Conservation (phyloP, 495 filamentous ascomycete species). For the Tuber umbilicatum region DNA sequence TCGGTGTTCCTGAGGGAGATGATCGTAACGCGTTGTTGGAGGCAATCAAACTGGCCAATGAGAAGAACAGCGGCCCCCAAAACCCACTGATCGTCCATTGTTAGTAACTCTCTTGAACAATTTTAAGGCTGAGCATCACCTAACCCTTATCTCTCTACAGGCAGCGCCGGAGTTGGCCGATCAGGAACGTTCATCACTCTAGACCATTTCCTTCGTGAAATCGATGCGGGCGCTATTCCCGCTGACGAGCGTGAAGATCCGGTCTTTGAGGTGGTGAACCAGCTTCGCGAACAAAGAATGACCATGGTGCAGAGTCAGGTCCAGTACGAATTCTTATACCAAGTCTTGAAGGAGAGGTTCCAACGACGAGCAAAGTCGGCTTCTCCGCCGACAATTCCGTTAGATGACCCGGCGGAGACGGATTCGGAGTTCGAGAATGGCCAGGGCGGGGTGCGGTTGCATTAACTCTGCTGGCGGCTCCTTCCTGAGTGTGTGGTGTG, state of each 20-base stretch:
- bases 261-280: conserved; percentile 67
- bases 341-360: conserved; percentile 67
- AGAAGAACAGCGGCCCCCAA: conserved; percentile 54
- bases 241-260: conserved; percentile 45
- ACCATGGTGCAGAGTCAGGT: conserved; percentile 90
- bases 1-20: conserved; percentile 72
- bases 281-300: conserved; percentile 79
- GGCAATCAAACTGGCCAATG: conserved; percentile 66
- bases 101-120: conserved; percentile 19
- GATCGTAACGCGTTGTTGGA: conserved; percentile 73
- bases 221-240: conserved; percentile 57
- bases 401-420: conserved; percentile 25
- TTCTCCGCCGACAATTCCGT: conserved; percentile 25
- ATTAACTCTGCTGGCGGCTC: conserved; percentile 13
- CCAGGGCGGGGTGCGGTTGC: conserved; percentile 21
- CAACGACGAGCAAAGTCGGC: conserved; percentile 33
- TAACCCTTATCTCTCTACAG: conserved; percentile 25
- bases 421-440: conserved; percentile 23
- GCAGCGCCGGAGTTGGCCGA: conserved; percentile 75
- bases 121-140: conserved; percentile 7
- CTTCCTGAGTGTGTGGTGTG: background rate
- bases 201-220: conserved; percentile 76
- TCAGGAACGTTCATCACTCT: conserved; percentile 93
- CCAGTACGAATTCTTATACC: conserved; percentile 86
- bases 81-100: conserved; percentile 81